Evolutionary conservation across 2,329 filamentous ascomycete genomes (phyloP), one percentile per base, ranked within the genome.

Genomic region (Penicillium sp.): DNA sequence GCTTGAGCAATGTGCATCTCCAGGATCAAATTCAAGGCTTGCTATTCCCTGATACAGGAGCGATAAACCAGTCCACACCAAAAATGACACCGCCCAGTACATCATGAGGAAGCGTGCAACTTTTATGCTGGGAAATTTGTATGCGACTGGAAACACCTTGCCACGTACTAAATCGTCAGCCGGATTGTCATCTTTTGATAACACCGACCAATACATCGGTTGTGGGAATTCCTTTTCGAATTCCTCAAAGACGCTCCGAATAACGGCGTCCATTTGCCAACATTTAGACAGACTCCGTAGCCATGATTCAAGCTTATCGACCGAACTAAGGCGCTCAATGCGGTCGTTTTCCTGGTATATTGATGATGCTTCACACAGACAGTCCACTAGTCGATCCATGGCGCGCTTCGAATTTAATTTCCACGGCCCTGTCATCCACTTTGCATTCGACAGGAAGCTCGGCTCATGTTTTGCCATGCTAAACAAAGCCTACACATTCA

Each of bases 61-160:
- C 8, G 54, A 63, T 52, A 74, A 62, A 1, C 69, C 69, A 4
- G 68, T 65, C 68, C 69, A 74, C 20, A 74, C 56, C 53, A 75
- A 66, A 0, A 63, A 54, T 6, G 62, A 60, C 1, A 65, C 63
- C 4, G 69, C 64, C 72, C 72, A 75, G 47, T 69, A 68, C 3
- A 71, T 38, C 43, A 70, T 65, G 12, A 70, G 62, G 4, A 63
- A 68, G 6, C 62, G 59, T 4, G 71, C 70, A 3, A 62, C 62
- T 6, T 48, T 48, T 3, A 71, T 53, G 48, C 66, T 60, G 3
- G 59, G 52, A 47, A 74, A 74, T 14, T 65, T 56, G 50, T 66
- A 70, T 5, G 64, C 61, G 4, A 71, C 61, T 1, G 70, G 67
- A 45, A 72, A 74, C 1, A 69, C 42, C 20, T 60, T 61, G 2